Evolutionary conservation across 2,329 filamentous ascomycete genomes (phyloP).

Genomic region (Colletotrichum sp.): DNA sequence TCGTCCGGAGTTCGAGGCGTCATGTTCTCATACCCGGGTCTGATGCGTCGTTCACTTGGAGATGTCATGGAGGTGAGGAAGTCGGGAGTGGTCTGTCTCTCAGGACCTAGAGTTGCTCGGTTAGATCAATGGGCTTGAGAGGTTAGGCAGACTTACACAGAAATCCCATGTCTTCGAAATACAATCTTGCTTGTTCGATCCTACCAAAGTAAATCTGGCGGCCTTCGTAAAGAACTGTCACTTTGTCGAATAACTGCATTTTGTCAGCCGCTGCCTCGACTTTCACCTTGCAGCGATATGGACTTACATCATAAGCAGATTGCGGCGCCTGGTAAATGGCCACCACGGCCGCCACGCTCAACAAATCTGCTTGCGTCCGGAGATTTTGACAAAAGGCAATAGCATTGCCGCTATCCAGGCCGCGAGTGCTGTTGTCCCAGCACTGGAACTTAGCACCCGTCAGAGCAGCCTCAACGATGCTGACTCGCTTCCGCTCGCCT

Average conservation of each 20-base stretch:
- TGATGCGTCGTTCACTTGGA: slow-evolving; percentile 66
- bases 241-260: slow-evolving; percentile 60
- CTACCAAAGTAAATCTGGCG: slow-evolving; percentile 71
- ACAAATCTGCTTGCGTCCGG: slow-evolving; percentile 45
- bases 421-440: slow-evolving; percentile 37
- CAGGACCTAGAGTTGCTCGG: slow-evolving; percentile 24
- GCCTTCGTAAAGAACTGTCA: slow-evolving; percentile 70
- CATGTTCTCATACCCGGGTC: slow-evolving; percentile 55
- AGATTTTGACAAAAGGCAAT: slow-evolving; percentile 60
- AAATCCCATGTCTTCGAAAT: slow-evolving; percentile 60
- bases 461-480: slow-evolving; percentile 26
- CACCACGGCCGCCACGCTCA: slow-evolving; percentile 20
- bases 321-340: slow-evolving; percentile 26
- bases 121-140: background rate
- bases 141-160: slow-evolving; percentile 45
- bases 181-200: slow-evolving; percentile 60
- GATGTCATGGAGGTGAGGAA: slow-evolving; percentile 75
- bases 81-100: slow-evolving; percentile 68
- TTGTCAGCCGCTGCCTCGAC: background rate
- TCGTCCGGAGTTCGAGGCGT: slow-evolving; percentile 64
- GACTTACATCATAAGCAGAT: slow-evolving; percentile 23
- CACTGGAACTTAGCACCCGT: slow-evolving; percentile 27
- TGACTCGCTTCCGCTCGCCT: slow-evolving; percentile 46
- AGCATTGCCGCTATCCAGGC: slow-evolving; percentile 49
- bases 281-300: no score